These are phyloP conservation scores for Brassica incana DNA, from an alignment of 345 rosid genomes.

Conservation along the genomic window DNA sequence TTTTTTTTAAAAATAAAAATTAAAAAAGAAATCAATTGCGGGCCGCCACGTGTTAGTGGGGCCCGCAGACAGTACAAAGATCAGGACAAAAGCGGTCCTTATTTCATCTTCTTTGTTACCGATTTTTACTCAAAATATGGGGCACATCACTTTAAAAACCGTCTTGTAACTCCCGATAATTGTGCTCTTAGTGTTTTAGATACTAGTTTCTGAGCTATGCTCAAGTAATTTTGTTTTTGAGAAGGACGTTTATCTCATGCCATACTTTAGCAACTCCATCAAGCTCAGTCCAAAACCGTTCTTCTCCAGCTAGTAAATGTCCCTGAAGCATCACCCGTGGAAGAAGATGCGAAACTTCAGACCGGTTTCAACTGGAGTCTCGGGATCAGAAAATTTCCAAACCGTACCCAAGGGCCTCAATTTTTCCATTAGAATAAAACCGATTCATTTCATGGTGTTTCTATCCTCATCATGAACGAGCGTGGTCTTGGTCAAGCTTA, in stretches of 20 bases:
- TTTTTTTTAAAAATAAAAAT: too few relatives aligned
- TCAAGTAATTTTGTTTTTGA: too few relatives aligned
- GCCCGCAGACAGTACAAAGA: too few relatives aligned
- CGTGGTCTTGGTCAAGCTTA: neutral
- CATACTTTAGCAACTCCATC: constrained; percentile 80
- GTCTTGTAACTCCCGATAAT: too few relatives aligned
- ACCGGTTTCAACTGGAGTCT: constrained; percentile 62
- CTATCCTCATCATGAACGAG: neutral
- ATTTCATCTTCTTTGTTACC: too few relatives aligned
- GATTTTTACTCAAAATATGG: too few relatives aligned
- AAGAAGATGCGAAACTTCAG: constrained; percentile 68
- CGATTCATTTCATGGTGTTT: neutral
- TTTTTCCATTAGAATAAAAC: neutral
- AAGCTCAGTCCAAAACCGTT: constrained; percentile 75
- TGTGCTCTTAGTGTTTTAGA: too few relatives aligned
- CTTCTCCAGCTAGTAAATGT: constrained; percentile 90
- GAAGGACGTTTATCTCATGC: constrained; percentile 69
- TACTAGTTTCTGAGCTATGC: too few relatives aligned
- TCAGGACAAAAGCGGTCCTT: too few relatives aligned
- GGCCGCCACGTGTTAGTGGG: too few relatives aligned
- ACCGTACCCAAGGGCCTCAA: constrained; percentile 70
- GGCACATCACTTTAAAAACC: too few relatives aligned
- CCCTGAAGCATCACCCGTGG: constrained; percentile 91
- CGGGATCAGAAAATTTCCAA: constrained; percentile 83
- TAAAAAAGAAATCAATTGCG: too few relatives aligned